Base-by-base conservation (phyloP, 2,329 filamentous ascomycete species). In the Magnaporthales sp. region DNA sequence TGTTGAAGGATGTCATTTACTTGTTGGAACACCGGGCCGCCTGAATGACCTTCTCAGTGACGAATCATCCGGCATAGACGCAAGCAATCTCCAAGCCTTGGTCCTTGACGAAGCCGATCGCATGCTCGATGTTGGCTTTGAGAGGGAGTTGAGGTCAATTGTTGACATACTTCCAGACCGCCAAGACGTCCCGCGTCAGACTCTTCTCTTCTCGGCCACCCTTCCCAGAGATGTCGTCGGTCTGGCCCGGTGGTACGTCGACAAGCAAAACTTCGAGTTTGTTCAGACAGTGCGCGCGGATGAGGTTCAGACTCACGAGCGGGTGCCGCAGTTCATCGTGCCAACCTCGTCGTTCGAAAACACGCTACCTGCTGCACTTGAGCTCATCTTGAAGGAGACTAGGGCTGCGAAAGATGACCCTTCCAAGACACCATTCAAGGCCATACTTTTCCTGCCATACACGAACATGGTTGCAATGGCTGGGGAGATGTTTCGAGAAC, bases 31-130 rank as follows among this genome's bases (percentile, higher is more conserved):
- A 0, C 95, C 95, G 0, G 95, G 95, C 31, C 90, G 95, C 70
- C 80, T 98, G 61, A 84, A 90, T 72, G 95, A 99, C 76, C 83
- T 97, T 54, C 82, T 97, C 29, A 83, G 83, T 3, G 92, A 96
- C 73, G 78, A 80, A 0, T 74, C 75, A 66, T 86, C 83, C 67
- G 84, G 86, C 27, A 85, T 96, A 54, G 80, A 81, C 26, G 91
- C 91, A 77, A 93, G 75, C 77, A 93, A 91, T 76, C 89, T 98
- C 81, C 91, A 92, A 76, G 67, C 95, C 71, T 84, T 99, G 62
- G 93, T 98, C 70, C 89, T 99, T 62, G 95, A 99, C 72, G 95
- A 99, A 83, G 95, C 95, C 73, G 95, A 99, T 79, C 91, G 95
- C 72, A 97, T 99, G 91, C 86, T 99, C 75, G 95, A 99, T 80